Conservation (phyloP, 371 early-diverging fungal genomes). For the Nematocida ironsii region DNA sequence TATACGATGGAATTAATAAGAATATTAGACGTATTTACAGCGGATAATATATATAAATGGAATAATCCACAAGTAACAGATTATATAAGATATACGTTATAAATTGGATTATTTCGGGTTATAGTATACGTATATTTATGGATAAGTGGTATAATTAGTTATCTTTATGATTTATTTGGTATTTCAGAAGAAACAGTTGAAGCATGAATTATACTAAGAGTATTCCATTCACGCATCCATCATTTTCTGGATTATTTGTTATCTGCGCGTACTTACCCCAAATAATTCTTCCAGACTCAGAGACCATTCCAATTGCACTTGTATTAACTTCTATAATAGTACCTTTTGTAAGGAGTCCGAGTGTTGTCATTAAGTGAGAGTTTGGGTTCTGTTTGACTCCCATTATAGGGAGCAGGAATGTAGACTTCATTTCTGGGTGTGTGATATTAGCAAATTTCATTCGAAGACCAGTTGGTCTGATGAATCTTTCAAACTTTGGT, state of each 20-base stretch:
- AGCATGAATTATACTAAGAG: conserved; percentile 66
- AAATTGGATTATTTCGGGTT: too few species aligned
- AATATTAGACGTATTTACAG: too few species aligned
- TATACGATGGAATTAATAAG: too few species aligned
- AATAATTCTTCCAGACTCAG: conserved; percentile 93
- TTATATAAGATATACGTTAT: too few species aligned
- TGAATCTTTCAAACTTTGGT: conserved; percentile 98
- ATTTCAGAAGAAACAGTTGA: background rate
- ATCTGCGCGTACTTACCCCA: conserved; percentile 98
- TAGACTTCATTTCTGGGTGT: conserved; percentile 95
- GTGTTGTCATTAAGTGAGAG: conserved; percentile 88
- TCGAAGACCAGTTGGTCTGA: conserved; percentile 95
- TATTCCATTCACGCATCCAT: conserved; percentile 75
- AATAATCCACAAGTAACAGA: too few species aligned
- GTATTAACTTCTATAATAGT: conserved; percentile 95
- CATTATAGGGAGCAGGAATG: conserved; percentile 93
- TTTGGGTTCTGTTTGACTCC: conserved; percentile 98
- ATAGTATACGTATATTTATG: too few species aligned
- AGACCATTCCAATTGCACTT: conserved; percentile 92
- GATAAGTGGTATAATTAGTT: background rate
- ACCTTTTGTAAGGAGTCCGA: conserved; percentile 98
- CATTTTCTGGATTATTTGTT: conserved; percentile 87
- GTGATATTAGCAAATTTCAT: conserved; percentile 98
- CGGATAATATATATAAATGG: too few species aligned
- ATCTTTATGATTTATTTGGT: conserved; percentile 15